phyloP scores from a whole-genome alignment of 73 alveolate species.

The Diophrys sp. region DNA sequence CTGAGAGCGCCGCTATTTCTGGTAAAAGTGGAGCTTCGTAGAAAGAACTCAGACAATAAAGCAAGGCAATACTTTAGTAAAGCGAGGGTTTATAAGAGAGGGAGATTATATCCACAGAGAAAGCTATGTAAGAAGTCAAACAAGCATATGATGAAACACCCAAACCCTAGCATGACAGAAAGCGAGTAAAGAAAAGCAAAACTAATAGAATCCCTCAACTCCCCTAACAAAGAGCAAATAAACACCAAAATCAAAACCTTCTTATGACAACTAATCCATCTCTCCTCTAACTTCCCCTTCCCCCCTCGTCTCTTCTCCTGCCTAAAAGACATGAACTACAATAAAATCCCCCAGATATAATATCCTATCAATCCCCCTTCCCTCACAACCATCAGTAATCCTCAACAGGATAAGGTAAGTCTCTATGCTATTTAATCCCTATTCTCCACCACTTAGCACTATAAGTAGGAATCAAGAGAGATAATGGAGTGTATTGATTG shows the following conservation, averaged over 20 bases:
- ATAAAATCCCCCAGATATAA: slow-evolving; percentile 84
- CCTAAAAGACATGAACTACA: slow-evolving; percentile 67
- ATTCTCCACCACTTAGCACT: slow-evolving; percentile 67
- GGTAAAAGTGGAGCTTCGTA: too few species aligned
- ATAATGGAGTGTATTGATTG: slow-evolving; percentile 79
- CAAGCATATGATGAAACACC: too few species aligned
- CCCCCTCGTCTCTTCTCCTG: slow-evolving; percentile 67
- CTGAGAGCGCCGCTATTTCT: too few species aligned
- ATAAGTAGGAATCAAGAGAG: slow-evolving; percentile 73
- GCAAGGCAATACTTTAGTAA: too few species aligned
- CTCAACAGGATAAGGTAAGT: slow-evolving; percentile 96
- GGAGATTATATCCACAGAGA: too few species aligned
- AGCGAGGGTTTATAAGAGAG: too few species aligned
- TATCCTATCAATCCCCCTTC: slow-evolving; percentile 84
- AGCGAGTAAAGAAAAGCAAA: neutral
- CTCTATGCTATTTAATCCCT: slow-evolving; percentile 92
- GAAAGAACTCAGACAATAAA: too few species aligned
- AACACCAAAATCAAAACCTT: neutral
- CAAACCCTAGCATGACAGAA: too few species aligned
- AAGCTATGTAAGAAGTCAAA: too few species aligned
- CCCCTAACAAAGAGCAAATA: neutral
- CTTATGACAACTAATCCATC: slow-evolving; percentile 40
- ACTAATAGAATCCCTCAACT: too few species aligned
- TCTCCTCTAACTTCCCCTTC: slow-evolving; percentile 70
- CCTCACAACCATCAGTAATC: slow-evolving; percentile 76